Percentiles rank a stretch among this genome's conserved stretches.
phyloP scores from a whole-genome alignment of 345 rosid species.

The Populus tremula region DNA sequence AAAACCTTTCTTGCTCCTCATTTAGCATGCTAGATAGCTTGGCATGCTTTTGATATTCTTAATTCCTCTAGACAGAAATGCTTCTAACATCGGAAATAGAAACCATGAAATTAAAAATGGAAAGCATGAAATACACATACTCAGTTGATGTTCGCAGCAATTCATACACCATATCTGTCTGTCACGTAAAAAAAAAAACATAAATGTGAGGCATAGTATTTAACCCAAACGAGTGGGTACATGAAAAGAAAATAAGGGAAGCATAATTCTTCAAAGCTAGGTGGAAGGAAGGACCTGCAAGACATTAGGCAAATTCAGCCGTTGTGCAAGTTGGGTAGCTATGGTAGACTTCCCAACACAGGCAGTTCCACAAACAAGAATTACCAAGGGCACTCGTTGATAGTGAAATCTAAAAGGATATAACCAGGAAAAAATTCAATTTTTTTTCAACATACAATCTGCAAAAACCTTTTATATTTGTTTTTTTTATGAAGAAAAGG shows the following conservation, averaged over 20 bases:
- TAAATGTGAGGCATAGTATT: conserved; percentile 3
- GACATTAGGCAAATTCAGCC: conserved; percentile 96
- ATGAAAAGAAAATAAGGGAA: neutral
- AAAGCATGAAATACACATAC: conserved; percentile 40
- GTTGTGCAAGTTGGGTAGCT: conserved; percentile 97
- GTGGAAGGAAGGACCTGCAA: conserved; percentile 57
- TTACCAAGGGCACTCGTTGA: conserved; percentile 94
- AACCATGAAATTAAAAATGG: neutral
- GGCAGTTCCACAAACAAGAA: conserved; percentile 98
- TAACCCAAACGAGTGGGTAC: neutral
- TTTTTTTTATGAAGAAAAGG: neutral
- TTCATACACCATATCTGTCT: conserved; percentile 93
- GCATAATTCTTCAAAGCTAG: neutral
- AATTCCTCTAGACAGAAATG: neutral
- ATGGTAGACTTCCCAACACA: conserved; percentile 98
- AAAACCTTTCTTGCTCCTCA: neutral
- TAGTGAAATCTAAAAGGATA: conserved; percentile 77
- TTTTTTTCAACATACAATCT: conserved; percentile 1
- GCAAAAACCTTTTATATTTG: neutral
- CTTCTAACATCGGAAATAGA: conserved; percentile 6
- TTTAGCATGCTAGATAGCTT: neutral
- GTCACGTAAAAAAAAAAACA: conserved; percentile 20
- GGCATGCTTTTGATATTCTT: conserved; percentile 6
- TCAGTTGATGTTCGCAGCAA: conserved; percentile 85
- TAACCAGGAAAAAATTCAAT: conserved; percentile 10